Evolutionary conservation across 176 grass and related monocot genomes (phyloP).

Genomic region (Lolium multiflorum): DNA sequence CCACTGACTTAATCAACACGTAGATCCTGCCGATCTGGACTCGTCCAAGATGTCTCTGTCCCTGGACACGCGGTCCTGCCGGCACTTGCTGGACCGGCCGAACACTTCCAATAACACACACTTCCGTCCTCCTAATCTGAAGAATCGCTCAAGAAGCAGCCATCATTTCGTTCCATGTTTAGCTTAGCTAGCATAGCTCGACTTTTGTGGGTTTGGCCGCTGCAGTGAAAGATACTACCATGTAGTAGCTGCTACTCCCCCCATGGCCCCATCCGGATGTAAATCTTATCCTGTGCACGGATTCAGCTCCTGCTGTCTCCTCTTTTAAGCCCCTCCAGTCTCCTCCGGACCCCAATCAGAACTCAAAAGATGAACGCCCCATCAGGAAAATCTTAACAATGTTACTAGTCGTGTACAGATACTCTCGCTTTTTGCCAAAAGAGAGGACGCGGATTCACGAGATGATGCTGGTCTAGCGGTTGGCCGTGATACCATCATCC

Average conservation of each 20-base stretch:
- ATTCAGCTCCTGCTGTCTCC: constrained; percentile 16
- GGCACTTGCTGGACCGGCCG: neutral
- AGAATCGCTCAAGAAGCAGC: neutral
- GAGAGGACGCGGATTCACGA: constrained; percentile 3
- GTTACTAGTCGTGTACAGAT: neutral
- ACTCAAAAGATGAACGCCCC: neutral
- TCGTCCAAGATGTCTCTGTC: neutral
- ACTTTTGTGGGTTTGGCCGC: constrained; percentile 30
- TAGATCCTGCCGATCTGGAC: constrained; percentile 7
- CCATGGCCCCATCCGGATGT: neutral
- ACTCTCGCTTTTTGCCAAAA: neutral
- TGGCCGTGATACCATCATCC: neutral
- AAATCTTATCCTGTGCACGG: constrained; percentile 43
- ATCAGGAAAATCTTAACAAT: constrained; percentile 6
- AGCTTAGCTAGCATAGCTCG: neutral
- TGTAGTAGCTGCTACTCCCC: no score
- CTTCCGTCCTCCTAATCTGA: neutral
- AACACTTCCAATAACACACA: neutral
- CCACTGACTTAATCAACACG: neutral
- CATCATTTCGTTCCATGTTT: neutral
- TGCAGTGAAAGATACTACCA: neutral
- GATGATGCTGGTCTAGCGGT: neutral
- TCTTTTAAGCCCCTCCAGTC: constrained; percentile 61
- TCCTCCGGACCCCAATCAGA: neutral
- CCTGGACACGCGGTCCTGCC: neutral